These are phyloP conservation scores for Pulchroboletus neoregius DNA, from an alignment of 1,284 basidiomycete species.

Conservation along the genomic window DNA sequence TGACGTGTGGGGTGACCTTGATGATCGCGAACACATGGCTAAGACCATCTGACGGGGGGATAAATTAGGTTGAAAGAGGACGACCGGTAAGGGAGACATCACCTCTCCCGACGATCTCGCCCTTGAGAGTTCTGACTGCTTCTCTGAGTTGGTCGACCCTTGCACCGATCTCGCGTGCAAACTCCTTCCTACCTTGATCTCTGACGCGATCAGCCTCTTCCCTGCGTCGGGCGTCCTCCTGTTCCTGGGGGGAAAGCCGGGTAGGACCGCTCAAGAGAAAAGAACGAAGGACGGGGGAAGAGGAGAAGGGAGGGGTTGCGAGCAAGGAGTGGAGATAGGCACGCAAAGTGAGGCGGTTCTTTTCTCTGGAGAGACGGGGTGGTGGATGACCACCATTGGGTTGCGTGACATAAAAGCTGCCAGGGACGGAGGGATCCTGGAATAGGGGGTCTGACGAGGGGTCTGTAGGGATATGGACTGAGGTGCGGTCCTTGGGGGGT, in stretches of 20 bases:
- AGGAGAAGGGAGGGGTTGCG: slow-evolving; percentile 68
- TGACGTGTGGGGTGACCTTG: slow-evolving; percentile 75
- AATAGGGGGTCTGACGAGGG: slow-evolving; percentile 5
- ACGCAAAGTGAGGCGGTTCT: slow-evolving; percentile 92
- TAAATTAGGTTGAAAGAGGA: slow-evolving; percentile 8
- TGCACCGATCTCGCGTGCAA: slow-evolving; percentile 82
- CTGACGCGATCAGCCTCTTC: slow-evolving; percentile 89
- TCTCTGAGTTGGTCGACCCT: slow-evolving; percentile 86
- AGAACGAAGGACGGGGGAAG: slow-evolving; percentile 80
- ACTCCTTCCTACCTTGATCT: slow-evolving; percentile 83
- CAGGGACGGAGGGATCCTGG: slow-evolving; percentile 7
- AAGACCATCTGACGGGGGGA: slow-evolving; percentile 68
- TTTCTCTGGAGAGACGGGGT: slow-evolving; percentile 75
- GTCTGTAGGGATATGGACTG: slow-evolving; percentile 46
- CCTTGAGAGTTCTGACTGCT: slow-evolving; percentile 85
- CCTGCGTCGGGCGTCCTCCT: slow-evolving; percentile 73
- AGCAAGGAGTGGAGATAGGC: slow-evolving; percentile 87
- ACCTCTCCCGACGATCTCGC: slow-evolving; percentile 86
- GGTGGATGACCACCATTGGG: not conserved
- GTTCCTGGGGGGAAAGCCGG: slow-evolving; percentile 67
- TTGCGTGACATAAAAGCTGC: slow-evolving; percentile 2
- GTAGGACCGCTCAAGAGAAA: slow-evolving; percentile 85
- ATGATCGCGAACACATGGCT: slow-evolving; percentile 85
- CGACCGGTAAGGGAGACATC: slow-evolving; percentile 7
- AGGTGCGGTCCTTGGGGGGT: slow-evolving; percentile 81